A percentile compares a stretch with the other conserved stretches of the same genome.
Conservation (phyloP, 2,329 filamentous ascomycete species). For the Pseudomassariella vexata region DNA sequence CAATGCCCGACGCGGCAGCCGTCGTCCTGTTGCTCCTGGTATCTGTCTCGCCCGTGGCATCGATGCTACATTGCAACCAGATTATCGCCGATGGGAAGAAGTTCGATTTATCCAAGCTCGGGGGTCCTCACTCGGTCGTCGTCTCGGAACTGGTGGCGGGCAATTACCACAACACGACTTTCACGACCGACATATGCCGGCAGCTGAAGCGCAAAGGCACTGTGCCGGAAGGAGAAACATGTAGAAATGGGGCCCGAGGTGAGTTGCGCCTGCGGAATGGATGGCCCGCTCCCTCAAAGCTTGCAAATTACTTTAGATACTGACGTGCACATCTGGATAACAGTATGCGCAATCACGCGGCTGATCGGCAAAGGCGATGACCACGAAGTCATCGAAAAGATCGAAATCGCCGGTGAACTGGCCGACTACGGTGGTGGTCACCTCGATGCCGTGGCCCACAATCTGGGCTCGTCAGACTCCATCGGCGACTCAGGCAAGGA, state of each 20-base stretch:
- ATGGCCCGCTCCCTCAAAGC: too few relatives aligned
- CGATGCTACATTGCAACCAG: slow-evolving; percentile 57
- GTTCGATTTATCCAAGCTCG: slow-evolving; percentile 60
- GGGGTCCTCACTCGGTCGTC: slow-evolving; percentile 64
- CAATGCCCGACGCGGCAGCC: slow-evolving; percentile 24
- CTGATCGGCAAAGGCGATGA: slow-evolving; percentile 42
- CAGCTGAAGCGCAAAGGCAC: slow-evolving; percentile 58
- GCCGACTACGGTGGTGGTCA: slow-evolving; percentile 47
- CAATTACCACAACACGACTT: slow-evolving; percentile 66
- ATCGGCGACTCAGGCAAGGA: slow-evolving; percentile 62
- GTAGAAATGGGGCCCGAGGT: too few relatives aligned
- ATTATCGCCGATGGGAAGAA: slow-evolving; percentile 51
- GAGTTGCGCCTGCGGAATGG: too few relatives aligned
- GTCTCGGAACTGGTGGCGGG: slow-evolving; percentile 47
- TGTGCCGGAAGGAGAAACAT: slow-evolving; percentile 44
- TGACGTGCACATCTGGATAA: slow-evolving; percentile 8
- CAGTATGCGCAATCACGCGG: slow-evolving; percentile 72
- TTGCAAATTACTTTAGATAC: slow-evolving; percentile 5
- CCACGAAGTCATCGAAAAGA: slow-evolving; percentile 60
- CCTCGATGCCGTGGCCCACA: slow-evolving; percentile 61
- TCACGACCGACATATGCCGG: slow-evolving; percentile 72
- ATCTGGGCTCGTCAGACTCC: slow-evolving; percentile 59
- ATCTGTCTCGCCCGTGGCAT: slow-evolving; percentile 30
- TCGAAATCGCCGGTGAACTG: slow-evolving; percentile 71
- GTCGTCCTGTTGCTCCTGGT: slow-evolving; percentile 30